Base-by-base conservation (phyloP, 371 early-diverging fungal species). In the Coemansia sp. region DNA sequence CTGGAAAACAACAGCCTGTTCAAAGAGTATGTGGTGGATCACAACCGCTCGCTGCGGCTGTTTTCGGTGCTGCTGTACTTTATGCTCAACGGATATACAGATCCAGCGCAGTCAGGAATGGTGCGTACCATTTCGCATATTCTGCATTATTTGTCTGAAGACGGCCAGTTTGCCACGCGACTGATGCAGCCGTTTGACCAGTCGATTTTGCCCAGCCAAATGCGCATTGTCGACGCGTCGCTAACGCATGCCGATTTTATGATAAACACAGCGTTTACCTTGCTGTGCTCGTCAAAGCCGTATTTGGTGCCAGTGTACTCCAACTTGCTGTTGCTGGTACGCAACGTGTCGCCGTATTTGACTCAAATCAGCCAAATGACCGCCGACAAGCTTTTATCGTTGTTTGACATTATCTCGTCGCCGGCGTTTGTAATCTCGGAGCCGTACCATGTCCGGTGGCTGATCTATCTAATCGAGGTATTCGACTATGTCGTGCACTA, bases 221-320 rank as follows among this genome's bases (percentile, higher is more conserved):
- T 89, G 67, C 85, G 88, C 31, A 83, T 94, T 47, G 89, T 89
- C 13, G 83, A 85, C 45, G 91, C 91, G 64, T 79, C 85, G 55
- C 92, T 94, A 3, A 87, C 84, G 22, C 93, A 91, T 77, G 93
- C 87, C 1, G 94, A 95, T 69, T 92, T 88, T 79, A 82, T 93
- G 62, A 84, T 93, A 16, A 78, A 89, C 87, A 86, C 91, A 13
- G 84, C 92, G 22, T 88, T 89, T 60, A 81, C 83, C 13, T 76
- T 93, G 14, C 86, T 94, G 59, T 85, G 92, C 10, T 85, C 94
- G 0, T 89, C 92, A 4, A 85, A 85, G 59, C 86, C 89, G 13
- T 67, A 83, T 14, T 75, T 91, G 18, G 74, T 87, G 2, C 81
- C 89, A 0, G 83, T 93, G 4, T 91, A 92, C 72, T 92, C 92